phyloP scores from a whole-genome alignment of 495 filamentous ascomycete species.

The Penicillium roqueforti region DNA sequence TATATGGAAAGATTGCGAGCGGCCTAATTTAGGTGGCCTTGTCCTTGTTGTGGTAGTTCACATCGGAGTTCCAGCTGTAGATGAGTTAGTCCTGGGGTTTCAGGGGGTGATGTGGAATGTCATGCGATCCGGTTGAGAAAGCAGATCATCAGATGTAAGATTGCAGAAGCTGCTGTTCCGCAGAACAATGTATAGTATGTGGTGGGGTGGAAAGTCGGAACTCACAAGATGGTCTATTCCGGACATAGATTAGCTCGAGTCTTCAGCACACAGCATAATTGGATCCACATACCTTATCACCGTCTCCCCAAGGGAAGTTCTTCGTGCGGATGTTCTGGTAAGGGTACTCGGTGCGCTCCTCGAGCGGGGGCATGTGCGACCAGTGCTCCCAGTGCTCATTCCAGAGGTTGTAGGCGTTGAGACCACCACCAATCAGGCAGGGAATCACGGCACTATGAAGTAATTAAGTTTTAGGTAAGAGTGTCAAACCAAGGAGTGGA shows the following conservation, averaged over 20 bases:
- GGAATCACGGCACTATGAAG: constrained; percentile 61
- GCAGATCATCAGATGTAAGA: background rate
- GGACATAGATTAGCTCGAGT: constrained; percentile 29
- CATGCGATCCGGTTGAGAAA: background rate
- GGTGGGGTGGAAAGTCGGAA: constrained; percentile 10
- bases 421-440: constrained; percentile 58
- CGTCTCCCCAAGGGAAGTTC: constrained; percentile 88
- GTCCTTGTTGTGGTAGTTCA: constrained; percentile 97
- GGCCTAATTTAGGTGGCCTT: constrained; percentile 52
- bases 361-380: constrained; percentile 76
- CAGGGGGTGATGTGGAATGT: too few species aligned
- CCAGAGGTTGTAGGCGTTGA: constrained; percentile 88
- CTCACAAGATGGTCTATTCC: constrained; percentile 63
- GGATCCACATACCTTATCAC: constrained; percentile 71
- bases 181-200: background rate
- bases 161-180: background rate
- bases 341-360: constrained; percentile 84
- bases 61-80: constrained; percentile 81
- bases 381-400: constrained; percentile 95
- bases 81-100: constrained; percentile 20
- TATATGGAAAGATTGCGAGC: background rate
- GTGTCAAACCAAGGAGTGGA: background rate
- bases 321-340: constrained; percentile 91
- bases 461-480: constrained; percentile 10
- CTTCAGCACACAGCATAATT: background rate